These are phyloP conservation scores for Urtica urens DNA, from an alignment of 306 rosid species.

Conservation along the genomic window DNA sequence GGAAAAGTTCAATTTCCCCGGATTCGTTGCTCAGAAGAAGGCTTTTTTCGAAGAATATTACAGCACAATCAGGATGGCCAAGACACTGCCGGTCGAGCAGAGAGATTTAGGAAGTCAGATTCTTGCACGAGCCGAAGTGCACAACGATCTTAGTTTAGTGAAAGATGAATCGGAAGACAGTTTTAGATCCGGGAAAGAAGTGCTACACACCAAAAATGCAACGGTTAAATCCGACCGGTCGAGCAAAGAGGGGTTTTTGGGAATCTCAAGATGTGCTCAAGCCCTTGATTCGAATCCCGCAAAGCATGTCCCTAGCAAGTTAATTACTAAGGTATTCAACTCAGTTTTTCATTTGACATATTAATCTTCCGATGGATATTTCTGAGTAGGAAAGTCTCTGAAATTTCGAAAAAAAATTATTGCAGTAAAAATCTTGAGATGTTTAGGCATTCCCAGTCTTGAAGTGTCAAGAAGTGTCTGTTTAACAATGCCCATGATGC, in stretches of 20 bases:
- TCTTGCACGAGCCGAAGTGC: neutral
- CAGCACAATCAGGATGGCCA: conserved; percentile 14
- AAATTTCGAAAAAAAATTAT: too few relatives aligned
- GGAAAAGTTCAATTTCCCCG: conserved; percentile 25
- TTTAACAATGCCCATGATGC: too few relatives aligned
- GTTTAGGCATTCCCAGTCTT: too few relatives aligned
- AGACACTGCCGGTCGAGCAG: conserved; percentile 12
- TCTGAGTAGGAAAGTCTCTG: too few relatives aligned
- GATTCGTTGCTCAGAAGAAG: conserved; percentile 31
- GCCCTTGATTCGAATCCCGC: conserved; percentile 3
- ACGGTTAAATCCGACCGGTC: neutral
- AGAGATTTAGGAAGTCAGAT: conserved; percentile 1
- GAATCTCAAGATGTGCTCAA: conserved; percentile 7
- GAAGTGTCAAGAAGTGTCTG: too few relatives aligned
- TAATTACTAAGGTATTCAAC: conserved; percentile 3
- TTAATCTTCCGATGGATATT: too few relatives aligned
- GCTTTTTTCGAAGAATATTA: conserved; percentile 29
- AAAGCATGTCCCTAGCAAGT: conserved; percentile 5
- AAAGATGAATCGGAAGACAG: conserved; percentile 2
- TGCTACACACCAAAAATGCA: neutral
- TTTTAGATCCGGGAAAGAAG: neutral
- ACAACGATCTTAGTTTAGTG: neutral
- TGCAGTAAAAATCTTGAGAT: too few relatives aligned
- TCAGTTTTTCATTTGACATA: neutral
- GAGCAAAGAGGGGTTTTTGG: neutral